These are phyloP conservation scores for Dalbergia cultrata DNA, from an alignment of 306 rosid genomes.

Conservation along the genomic window DNA sequence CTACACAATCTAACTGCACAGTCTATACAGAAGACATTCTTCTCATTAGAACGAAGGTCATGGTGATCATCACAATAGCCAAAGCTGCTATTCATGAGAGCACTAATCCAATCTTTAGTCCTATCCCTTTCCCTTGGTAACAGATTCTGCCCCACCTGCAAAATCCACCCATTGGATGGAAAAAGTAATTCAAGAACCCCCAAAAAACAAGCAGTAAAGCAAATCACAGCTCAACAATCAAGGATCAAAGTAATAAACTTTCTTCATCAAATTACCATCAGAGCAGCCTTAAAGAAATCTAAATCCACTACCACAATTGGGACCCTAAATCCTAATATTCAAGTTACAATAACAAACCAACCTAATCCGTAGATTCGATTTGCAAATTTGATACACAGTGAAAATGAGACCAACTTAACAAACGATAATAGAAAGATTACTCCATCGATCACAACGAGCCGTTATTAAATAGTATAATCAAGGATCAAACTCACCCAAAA, in stretches of 20 bases:
- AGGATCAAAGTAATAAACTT: slow-evolving; percentile 29
- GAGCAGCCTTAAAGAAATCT: slow-evolving; percentile 33
- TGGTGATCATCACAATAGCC: slow-evolving; percentile 79
- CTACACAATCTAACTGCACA: slow-evolving; percentile 75
- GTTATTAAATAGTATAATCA: slow-evolving; percentile 15
- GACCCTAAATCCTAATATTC: slow-evolving; percentile 23
- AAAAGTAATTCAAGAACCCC: slow-evolving; percentile 43
- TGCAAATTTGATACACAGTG: neutral
- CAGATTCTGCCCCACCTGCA: slow-evolving; percentile 64
- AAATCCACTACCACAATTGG: slow-evolving; percentile 10
- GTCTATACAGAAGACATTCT: slow-evolving; percentile 83
- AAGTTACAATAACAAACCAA: slow-evolving; percentile 30
- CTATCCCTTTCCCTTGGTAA: slow-evolving; percentile 55
- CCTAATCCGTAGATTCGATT: slow-evolving; percentile 35
- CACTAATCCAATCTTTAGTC: slow-evolving; percentile 72
- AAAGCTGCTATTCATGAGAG: slow-evolving; percentile 67
- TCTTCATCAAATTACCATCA: neutral
- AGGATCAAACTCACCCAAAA: slow-evolving; percentile 35
- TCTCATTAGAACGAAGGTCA: slow-evolving; percentile 72
- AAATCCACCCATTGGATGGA: slow-evolving; percentile 38
- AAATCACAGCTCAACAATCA: slow-evolving; percentile 41
- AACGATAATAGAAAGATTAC: slow-evolving; percentile 1
- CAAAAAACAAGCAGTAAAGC: neutral
- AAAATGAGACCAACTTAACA: slow-evolving; percentile 20
- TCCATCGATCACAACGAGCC: slow-evolving; percentile 14